Evolutionary conservation across 2,329 filamentous ascomycete species (phyloP).

Genomic region (Curvularia hawaiiensis): DNA sequence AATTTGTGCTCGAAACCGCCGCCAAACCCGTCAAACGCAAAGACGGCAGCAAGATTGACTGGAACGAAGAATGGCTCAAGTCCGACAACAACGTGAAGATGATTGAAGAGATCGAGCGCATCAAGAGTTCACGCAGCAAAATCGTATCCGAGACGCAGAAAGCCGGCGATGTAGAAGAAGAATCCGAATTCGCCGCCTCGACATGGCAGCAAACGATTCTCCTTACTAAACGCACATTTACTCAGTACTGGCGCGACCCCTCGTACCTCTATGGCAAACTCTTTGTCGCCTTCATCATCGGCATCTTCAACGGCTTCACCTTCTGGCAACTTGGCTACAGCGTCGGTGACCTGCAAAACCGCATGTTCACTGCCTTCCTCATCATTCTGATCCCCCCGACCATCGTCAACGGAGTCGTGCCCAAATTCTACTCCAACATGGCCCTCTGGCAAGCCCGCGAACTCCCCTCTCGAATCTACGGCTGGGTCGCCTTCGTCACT

Average conservation of each 20-base stretch:
- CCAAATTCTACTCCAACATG: slow-evolving; percentile 79
- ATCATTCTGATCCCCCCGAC: slow-evolving; percentile 66
- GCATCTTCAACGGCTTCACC: slow-evolving; percentile 80
- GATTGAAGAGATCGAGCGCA: slow-evolving; percentile 67
- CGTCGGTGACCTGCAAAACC: slow-evolving; percentile 73
- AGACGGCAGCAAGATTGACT: slow-evolving; percentile 66
- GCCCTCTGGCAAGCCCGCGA: slow-evolving; percentile 76
- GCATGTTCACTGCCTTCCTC: slow-evolving; percentile 75
- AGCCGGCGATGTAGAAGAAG: slow-evolving; percentile 30
- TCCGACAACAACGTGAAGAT: slow-evolving; percentile 66
- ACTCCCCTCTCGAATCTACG: slow-evolving; percentile 75
- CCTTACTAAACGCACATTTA: slow-evolving; percentile 72
- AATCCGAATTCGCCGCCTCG: slow-evolving; percentile 69
- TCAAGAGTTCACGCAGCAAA: slow-evolving; percentile 63
- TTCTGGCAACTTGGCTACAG: slow-evolving; percentile 72
- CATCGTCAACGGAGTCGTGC: slow-evolving; percentile 73
- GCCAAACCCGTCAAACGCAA: slow-evolving; percentile 60
- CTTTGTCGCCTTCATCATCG: slow-evolving; percentile 72
- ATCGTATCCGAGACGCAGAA: slow-evolving; percentile 39
- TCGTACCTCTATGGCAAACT: slow-evolving; percentile 79
- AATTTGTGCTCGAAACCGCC: slow-evolving; percentile 70
- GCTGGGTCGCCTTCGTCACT: slow-evolving; percentile 70
- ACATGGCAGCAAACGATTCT: slow-evolving; percentile 65
- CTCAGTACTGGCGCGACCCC: slow-evolving; percentile 76
- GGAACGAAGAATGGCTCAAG: slow-evolving; percentile 75